These are phyloP conservation scores for Aspergillus flavus DNA, from an alignment of 2,329 filamentous ascomycete genomes.

Conservation along the genomic window DNA sequence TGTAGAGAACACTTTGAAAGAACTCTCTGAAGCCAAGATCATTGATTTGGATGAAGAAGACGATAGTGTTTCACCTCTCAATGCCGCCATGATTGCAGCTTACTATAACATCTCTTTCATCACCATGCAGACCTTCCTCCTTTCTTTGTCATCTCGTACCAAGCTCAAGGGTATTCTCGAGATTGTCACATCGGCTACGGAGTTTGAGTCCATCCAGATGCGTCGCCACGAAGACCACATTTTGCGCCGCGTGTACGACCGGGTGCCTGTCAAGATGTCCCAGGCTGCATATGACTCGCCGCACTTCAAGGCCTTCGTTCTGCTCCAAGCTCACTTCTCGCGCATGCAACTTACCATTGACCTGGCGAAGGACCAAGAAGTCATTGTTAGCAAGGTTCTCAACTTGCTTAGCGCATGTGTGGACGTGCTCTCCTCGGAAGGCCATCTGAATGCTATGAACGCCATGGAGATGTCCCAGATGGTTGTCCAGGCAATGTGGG, in stretches of 20 bases:
- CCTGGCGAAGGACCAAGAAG: conserved; percentile 91
- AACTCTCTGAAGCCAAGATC: conserved; percentile 89
- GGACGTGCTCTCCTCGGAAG: conserved; percentile 92
- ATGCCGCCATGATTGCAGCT: conserved; percentile 95
- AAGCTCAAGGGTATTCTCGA: conserved; percentile 97
- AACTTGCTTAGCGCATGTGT: conserved; percentile 89
- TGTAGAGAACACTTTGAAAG: conserved; percentile 88
- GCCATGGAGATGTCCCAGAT: conserved; percentile 99
- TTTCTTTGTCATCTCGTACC: conserved; percentile 84
- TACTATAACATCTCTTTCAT: conserved; percentile 99
- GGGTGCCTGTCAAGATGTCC: conserved; percentile 92
- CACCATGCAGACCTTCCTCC: conserved; percentile 97
- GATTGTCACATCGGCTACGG: conserved; percentile 93
- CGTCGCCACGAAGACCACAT: conserved; percentile 87
- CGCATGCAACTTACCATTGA: conserved; percentile 96
- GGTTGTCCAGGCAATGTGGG: conserved; percentile 99
- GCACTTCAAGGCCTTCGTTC: conserved; percentile 97
- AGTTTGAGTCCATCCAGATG: conserved; percentile 95
- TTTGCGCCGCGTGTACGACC: conserved; percentile 89
- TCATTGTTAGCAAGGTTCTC: conserved; percentile 80
- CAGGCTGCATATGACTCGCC: conserved; percentile 86
- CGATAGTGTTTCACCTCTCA: conserved; percentile 83
- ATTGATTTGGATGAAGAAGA: conserved; percentile 95
- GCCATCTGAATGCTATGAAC: conserved; percentile 94
- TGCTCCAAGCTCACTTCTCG: conserved; percentile 95